These are phyloP conservation scores for Penstemon barbatus DNA, from an alignment of 257 asterid species.

Conservation along the genomic window DNA sequence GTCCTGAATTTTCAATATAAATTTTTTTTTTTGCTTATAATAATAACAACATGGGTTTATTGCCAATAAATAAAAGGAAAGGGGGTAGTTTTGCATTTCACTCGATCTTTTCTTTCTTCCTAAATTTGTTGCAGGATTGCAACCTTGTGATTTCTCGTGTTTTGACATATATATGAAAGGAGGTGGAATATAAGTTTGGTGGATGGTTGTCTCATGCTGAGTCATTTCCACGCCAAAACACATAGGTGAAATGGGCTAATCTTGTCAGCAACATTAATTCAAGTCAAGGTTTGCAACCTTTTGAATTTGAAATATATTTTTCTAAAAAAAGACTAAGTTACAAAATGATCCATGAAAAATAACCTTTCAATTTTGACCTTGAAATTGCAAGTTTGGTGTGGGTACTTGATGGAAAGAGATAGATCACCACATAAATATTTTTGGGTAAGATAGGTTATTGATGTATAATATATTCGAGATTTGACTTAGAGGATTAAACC, in stretches of 20 bases:
- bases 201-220: slow-evolving; percentile 43
- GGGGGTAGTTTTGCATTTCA: too few species aligned
- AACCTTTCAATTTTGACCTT: slow-evolving; percentile 21
- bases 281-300: slow-evolving; percentile 5
- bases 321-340: slow-evolving; percentile 17
- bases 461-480: too few species aligned
- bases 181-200: slow-evolving; percentile 27
- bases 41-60: too few species aligned
- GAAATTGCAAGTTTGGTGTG: slow-evolving; percentile 22
- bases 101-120: background rate
- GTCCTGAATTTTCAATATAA: too few species aligned
- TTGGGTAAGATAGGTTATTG: slow-evolving; percentile 44
- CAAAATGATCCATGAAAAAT: slow-evolving; percentile 15
- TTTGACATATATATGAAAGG: background rate
- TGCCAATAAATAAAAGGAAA: too few species aligned
- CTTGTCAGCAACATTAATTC: slow-evolving; percentile 20
- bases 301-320: slow-evolving; percentile 1
- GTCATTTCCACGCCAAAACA: slow-evolving; percentile 60
- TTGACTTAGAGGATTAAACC: too few species aligned
- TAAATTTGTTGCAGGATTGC: background rate
- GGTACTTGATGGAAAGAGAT: slow-evolving; percentile 27
- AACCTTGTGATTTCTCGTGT: background rate
- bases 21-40: too few species aligned
- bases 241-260: slow-evolving; percentile 16
- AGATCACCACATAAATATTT: slow-evolving; percentile 12